Conservation (phyloP, 495 filamentous ascomycete species). For the Letharia lupina region DNA sequence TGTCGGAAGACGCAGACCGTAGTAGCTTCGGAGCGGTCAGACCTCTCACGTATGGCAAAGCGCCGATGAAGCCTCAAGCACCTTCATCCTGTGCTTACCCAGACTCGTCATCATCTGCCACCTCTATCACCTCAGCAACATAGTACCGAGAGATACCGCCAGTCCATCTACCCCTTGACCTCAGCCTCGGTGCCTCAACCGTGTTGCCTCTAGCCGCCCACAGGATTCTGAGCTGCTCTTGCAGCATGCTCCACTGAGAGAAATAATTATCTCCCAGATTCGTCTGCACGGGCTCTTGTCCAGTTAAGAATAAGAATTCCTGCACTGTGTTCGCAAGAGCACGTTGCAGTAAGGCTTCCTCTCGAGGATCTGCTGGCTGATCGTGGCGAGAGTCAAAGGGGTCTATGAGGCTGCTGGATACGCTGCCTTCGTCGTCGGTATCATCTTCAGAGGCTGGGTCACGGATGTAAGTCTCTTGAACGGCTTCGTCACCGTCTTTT, state of each 20-base stretch:
- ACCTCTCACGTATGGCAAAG: background rate
- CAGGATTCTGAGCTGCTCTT: background rate
- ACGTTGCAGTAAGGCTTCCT: background rate
- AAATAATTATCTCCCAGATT: background rate
- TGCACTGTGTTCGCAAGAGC: background rate
- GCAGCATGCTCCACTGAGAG: constrained; percentile 2
- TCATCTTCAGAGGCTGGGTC: background rate
- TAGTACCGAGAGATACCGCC: background rate
- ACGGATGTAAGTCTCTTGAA: background rate
- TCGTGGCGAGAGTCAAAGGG: constrained; percentile 3
- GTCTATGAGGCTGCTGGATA: background rate
- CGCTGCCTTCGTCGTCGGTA: background rate
- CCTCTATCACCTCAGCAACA: background rate
- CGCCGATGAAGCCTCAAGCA: background rate
- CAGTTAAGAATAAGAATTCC: background rate
- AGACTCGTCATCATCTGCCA: background rate
- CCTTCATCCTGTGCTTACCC: background rate
- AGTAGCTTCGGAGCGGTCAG: too few species aligned
- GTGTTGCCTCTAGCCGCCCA: background rate
- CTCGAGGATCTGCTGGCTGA: background rate
- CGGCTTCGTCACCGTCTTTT: background rate
- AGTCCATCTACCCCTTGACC: background rate
- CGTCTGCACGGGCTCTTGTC: background rate
- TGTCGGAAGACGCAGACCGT: too few species aligned
- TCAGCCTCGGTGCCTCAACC: background rate